Percentiles rank a stretch among this genome's conserved stretches.
Conservation (phyloP, 176 grass and related monocot genomes). For the Panicum miliaceum region DNA sequence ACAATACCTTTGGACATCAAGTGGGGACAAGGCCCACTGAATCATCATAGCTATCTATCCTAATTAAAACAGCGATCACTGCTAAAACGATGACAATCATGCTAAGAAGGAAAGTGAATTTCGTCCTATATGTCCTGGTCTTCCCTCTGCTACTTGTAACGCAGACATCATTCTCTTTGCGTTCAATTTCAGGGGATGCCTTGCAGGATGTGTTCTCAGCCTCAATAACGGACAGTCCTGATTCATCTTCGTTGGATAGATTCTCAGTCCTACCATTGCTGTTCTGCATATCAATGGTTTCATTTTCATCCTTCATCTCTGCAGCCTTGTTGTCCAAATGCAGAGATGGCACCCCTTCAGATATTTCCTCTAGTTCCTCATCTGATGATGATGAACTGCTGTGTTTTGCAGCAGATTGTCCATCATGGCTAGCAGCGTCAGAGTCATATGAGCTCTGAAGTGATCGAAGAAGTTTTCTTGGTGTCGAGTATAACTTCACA, state of each 20-base stretch:
- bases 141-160: constrained; percentile 33
- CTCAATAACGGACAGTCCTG: constrained; percentile 49
- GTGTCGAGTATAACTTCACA: constrained; percentile 68
- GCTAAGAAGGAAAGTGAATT: constrained; percentile 45
- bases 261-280: constrained; percentile 13
- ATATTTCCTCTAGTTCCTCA: constrained; percentile 18
- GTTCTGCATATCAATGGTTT: constrained; percentile 5
- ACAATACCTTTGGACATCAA: constrained; percentile 38
- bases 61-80: constrained; percentile 45
- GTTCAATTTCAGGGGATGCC: constrained; percentile 31
- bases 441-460: constrained; percentile 68
- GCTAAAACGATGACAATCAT: constrained; percentile 47
- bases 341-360: constrained; percentile 39
- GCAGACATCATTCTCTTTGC: constrained; percentile 23
- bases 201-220: constrained; percentile 36
- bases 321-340: constrained; percentile 47
- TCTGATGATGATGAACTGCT: constrained; percentile 1
- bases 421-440: constrained; percentile 29
- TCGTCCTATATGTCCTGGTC: constrained; percentile 22
- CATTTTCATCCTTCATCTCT: constrained; percentile 43
- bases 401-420: constrained; percentile 12
- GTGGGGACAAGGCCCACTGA: constrained; percentile 69
- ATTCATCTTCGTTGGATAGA: constrained; percentile 44
- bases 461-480: constrained; percentile 68
- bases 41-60: constrained; percentile 48